Percentiles rank a stretch among this genome's conserved stretches.
These are phyloP conservation scores for Piromyces sp. DNA, from an alignment of 192 early-diverging fungal genomes.

Conservation along the genomic window DNA sequence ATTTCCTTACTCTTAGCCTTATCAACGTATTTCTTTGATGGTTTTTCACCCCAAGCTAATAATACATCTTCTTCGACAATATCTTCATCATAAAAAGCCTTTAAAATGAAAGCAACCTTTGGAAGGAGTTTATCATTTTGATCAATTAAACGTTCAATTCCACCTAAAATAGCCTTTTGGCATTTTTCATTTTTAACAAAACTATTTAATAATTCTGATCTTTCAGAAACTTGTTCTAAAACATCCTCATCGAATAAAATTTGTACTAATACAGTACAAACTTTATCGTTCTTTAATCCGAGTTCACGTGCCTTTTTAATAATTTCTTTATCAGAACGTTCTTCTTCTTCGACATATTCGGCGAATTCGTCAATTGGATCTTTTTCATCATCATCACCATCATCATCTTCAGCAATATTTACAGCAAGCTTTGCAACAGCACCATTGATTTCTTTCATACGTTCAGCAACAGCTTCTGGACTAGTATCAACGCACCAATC, in stretches of 20 bases:
- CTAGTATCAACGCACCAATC: constrained; percentile 64
- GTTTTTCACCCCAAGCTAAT: constrained; percentile 76
- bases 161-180: constrained; percentile 77
- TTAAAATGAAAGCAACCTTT: constrained; percentile 52
- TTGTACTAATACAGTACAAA: constrained; percentile 59
- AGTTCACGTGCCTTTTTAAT: constrained; percentile 41
- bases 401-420: constrained; percentile 6
- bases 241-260: constrained; percentile 55
- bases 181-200: constrained; percentile 68
- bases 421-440: constrained; percentile 18
- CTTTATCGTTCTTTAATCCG: constrained; percentile 61
- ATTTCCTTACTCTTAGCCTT: constrained; percentile 62
- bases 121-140: constrained; percentile 34
- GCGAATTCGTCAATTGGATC: constrained; percentile 3
- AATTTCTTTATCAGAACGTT: constrained; percentile 13
- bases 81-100: constrained; percentile 78
- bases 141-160: constrained; percentile 69
- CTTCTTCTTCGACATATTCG: neutral
- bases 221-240: constrained; percentile 21
- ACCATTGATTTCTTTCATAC: constrained; percentile 45
- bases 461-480: constrained; percentile 52
- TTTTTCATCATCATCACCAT: constrained; percentile 32
- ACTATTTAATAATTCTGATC: constrained; percentile 1
- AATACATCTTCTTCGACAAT: constrained; percentile 81
- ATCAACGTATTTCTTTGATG: constrained; percentile 65